A percentile compares a stretch with the other conserved stretches of the same genome.
These are phyloP conservation scores for Cryptococcus amylolentus DNA, from an alignment of 1,284 basidiomycete genomes.

Conservation along the genomic window DNA sequence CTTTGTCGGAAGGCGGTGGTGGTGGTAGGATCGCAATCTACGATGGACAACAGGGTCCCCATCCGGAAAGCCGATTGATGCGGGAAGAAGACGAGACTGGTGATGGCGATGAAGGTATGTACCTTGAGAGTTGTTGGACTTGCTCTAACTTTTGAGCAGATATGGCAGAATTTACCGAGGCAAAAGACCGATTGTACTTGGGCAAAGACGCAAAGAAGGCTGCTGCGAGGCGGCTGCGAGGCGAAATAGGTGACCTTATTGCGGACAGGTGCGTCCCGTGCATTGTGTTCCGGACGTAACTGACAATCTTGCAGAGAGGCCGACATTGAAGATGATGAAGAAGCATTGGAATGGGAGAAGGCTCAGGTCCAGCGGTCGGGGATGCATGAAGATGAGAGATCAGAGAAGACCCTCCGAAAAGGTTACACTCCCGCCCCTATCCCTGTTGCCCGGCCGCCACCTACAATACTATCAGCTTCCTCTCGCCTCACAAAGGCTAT, in stretches of 20 bases:
- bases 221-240: conserved; percentile 67
- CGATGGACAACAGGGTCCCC: conserved; percentile 59
- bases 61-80: conserved; percentile 80
- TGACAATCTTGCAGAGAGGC: conserved; percentile 58
- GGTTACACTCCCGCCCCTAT: conserved; percentile 72
- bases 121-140: background rate
- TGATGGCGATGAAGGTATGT: conserved; percentile 83
- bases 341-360: conserved; percentile 83
- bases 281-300: conserved; percentile 1
- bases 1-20: conserved; percentile 56
- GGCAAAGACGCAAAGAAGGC: conserved; percentile 77
- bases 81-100: conserved; percentile 90
- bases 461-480: conserved; percentile 67
- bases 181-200: conserved; percentile 77
- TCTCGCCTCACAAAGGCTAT: conserved; percentile 62
- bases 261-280: conserved; percentile 65
- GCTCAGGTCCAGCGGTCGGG: conserved; percentile 76
- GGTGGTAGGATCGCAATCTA: conserved; percentile 48
- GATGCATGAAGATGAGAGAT: conserved; percentile 25
- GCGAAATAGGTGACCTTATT: conserved; percentile 80
- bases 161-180: conserved; percentile 82
- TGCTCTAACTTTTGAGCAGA: conserved; percentile 54
- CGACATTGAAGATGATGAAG: conserved; percentile 68
- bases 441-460: conserved; percentile 56
- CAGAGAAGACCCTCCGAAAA: conserved; percentile 32